These are phyloP conservation scores for Schizophyllum commune DNA, from an alignment of 1,284 basidiomycete genomes.

Conservation along the genomic window DNA sequence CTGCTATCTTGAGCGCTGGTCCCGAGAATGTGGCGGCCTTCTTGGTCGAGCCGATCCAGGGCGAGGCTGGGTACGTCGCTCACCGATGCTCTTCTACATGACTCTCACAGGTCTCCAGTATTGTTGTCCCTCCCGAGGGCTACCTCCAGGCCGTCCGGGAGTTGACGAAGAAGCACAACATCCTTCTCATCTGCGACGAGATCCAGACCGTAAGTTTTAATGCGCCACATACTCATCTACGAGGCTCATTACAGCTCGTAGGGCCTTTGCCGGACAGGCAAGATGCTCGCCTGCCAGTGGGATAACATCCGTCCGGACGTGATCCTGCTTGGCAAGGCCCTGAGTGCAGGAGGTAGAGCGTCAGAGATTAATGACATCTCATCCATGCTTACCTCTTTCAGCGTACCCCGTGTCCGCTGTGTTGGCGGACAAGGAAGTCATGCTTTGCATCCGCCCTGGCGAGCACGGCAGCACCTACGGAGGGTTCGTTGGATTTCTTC, in stretches of 20 bases:
- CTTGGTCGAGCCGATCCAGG: constrained; percentile 96
- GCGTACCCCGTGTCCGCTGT: constrained; percentile 97
- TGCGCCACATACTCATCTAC: not conserved
- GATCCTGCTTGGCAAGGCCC: constrained; percentile 90
- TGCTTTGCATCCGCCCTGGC: constrained; percentile 94
- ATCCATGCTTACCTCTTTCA: constrained; percentile 20
- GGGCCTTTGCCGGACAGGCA: constrained; percentile 81
- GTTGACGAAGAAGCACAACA: constrained; percentile 91
- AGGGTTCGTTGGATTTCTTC: constrained; percentile 46
- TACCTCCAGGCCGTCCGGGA: constrained; percentile 76
- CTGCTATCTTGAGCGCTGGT: constrained; percentile 54
- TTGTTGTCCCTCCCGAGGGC: constrained; percentile 87
- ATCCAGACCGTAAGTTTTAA: constrained; percentile 75
- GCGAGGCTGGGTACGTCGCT: constrained; percentile 85
- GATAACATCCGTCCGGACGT: constrained; percentile 89
- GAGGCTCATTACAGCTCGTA: constrained; percentile 19
- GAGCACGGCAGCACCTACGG: constrained; percentile 98
- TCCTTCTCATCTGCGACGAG: constrained; percentile 94
- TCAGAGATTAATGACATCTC: constrained; percentile 15
- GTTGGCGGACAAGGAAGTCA: constrained; percentile 81
- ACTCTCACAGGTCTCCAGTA: constrained; percentile 37
- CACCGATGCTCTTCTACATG: not conserved
- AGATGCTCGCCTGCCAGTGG: constrained; percentile 86
- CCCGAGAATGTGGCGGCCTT: constrained; percentile 82
- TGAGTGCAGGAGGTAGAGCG: constrained; percentile 78